Percentiles rank a stretch among this genome's conserved stretches.
phyloP scores from a whole-genome alignment of 1,284 basidiomycete species.

The Ustilago shanxiensis region DNA sequence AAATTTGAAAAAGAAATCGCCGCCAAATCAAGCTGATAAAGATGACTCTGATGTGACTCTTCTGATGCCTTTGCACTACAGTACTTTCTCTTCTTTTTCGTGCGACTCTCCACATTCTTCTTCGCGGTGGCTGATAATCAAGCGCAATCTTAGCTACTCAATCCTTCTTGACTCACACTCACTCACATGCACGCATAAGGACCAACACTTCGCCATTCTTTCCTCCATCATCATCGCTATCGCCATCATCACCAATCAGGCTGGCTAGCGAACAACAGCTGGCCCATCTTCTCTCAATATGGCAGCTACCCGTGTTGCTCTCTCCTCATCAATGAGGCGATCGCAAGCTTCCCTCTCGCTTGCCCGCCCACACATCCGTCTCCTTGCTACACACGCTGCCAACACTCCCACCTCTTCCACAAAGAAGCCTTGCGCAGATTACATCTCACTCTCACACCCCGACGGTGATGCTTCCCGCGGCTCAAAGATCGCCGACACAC shows the following conservation, averaged over 20 bases:
- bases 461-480: slow-evolving; percentile 52
- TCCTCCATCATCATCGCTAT: slow-evolving; percentile 2
- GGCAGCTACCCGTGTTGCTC: slow-evolving; percentile 33
- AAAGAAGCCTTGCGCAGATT: slow-evolving; percentile 59
- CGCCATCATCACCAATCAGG: background rate
- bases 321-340: slow-evolving; percentile 24
- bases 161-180: slow-evolving; percentile 2
- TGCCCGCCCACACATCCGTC: slow-evolving; percentile 26
- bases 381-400: slow-evolving; percentile 42
- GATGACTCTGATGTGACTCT: slow-evolving; percentile 22
- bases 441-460: slow-evolving; percentile 63
- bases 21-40: too few species aligned
- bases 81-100: slow-evolving; percentile 7
- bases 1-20: background rate
- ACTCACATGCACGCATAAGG: background rate
- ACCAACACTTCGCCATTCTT: background rate
- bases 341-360: slow-evolving; percentile 13
- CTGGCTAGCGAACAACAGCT: background rate
- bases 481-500: slow-evolving; percentile 51
- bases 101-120: slow-evolving; percentile 13
- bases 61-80: background rate
- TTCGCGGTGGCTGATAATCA: slow-evolving; percentile 3
- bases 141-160: slow-evolving; percentile 5
- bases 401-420: slow-evolving; percentile 6
- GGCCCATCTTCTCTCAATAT: slow-evolving; percentile 6